Conservation (phyloP, 306 rosid species). For the Acacia acuminata region DNA sequence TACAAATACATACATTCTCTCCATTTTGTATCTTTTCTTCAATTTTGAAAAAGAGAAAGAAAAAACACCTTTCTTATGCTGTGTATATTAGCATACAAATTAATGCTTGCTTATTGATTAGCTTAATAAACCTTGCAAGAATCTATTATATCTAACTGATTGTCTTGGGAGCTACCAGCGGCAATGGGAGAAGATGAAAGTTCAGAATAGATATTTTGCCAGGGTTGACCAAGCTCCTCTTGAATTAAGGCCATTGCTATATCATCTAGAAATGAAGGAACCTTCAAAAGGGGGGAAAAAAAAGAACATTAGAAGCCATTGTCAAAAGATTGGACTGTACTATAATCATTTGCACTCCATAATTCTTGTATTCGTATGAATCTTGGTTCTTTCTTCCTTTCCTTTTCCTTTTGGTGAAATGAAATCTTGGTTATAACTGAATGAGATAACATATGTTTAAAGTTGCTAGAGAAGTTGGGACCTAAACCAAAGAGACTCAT, state of each 20-base stretch:
- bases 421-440: too few relatives aligned
- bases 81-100: constrained; percentile 45
- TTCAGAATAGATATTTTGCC: constrained; percentile 88
- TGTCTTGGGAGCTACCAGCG: constrained; percentile 71
- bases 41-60: too few relatives aligned
- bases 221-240: constrained; percentile 98
- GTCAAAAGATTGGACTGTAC: constrained; percentile 20
- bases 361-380: neutral
- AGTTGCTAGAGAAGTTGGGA: too few relatives aligned
- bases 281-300: constrained; percentile 61
- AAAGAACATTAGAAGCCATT: too few relatives aligned
- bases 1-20: too few relatives aligned
- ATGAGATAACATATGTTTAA: too few relatives aligned
- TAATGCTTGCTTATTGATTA: constrained; percentile 26
- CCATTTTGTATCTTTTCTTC: too few relatives aligned
- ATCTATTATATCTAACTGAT: constrained; percentile 39
- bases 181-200: constrained; percentile 96
- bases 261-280: constrained; percentile 97
- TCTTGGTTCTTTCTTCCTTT: neutral
- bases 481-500: too few relatives aligned
- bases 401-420: too few relatives aligned
- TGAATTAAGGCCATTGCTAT: constrained; percentile 94
- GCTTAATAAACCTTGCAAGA: constrained; percentile 30
- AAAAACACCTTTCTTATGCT: too few relatives aligned
- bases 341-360: constrained; percentile 4